Evolutionary conservation across 2,329 filamentous ascomycete genomes (phyloP), one percentile per base, ranked within the genome.

Genomic region (Didymellaceae sp.): DNA sequence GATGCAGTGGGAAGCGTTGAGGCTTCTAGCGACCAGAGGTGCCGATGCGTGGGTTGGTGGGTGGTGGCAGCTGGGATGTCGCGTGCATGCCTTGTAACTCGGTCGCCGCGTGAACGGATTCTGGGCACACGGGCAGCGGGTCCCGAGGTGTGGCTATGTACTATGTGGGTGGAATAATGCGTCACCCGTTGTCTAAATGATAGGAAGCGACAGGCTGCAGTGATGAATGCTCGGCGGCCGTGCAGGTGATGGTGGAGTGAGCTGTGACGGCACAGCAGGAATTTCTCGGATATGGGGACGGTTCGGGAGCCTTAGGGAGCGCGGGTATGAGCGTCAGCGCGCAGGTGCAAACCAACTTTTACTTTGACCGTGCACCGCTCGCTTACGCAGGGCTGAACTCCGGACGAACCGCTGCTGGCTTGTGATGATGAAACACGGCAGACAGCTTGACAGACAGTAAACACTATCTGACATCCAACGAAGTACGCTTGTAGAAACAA

Each of bases 61-160:
- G 51, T 63, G 56, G 51, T 63, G 61, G 58, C 61, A 62, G 54
- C 39, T 37, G 28, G 41, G 57, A 55, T 63, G 70, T 72, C 70
- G 69, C 70, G 70, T 72, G 70, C 70, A 69, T 71, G 62, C 66
- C 61, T 66, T 60, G 45, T 49, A 55, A 53, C 47, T 37, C 45
- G 42, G 34, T 66, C 55, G 63, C 65, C 69, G 66, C 68, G 68
- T 71, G 68, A 67, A 68, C 65, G 56, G 53, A 54, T 38, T 50
- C 48, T 53, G 57, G 48, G 56, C 61, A 42, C 41, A 47, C 18
- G n/a, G n/a, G n/a, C n/a, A 43, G 31, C 34, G 16, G 51, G 48
- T 39, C 32, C 13, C 42, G 31, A n/a, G n/a, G n/a, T n/a, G n/a
- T n/a, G 56, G 44, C 45, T 54, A 34, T 38, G 43, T 43, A 45